These are phyloP conservation scores for Amyloporia xantha DNA, from an alignment of 768 basidiomycete genomes.

Conservation along the genomic window DNA sequence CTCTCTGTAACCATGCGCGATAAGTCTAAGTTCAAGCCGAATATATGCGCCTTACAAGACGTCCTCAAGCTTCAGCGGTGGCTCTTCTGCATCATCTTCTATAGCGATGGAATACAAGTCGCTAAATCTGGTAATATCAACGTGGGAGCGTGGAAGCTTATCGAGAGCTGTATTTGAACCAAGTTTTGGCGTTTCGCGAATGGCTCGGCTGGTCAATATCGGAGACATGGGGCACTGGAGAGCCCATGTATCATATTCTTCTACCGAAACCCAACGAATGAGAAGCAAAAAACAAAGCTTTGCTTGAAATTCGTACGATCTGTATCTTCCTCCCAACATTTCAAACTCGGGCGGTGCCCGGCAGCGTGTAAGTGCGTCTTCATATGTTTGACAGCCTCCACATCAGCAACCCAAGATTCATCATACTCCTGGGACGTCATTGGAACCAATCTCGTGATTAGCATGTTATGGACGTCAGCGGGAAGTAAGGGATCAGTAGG, in stretches of 20 bases:
- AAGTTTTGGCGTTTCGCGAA: slow-evolving; percentile 39
- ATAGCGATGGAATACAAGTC: slow-evolving; percentile 1
- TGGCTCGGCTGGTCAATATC: slow-evolving; percentile 39
- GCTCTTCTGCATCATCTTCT: slow-evolving; percentile 3
- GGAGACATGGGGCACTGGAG: slow-evolving; percentile 33
- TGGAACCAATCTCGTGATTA: slow-evolving; percentile 31
- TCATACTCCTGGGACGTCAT: slow-evolving; percentile 33
- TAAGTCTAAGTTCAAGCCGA: neutral
- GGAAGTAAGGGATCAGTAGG: slow-evolving; percentile 45
- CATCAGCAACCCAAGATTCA: slow-evolving; percentile 35
- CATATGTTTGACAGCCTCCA: slow-evolving; percentile 5
- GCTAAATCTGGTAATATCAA: neutral
- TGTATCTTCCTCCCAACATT: slow-evolving; percentile 30
- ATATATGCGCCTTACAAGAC: slow-evolving; percentile 29
- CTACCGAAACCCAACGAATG: too few species aligned
- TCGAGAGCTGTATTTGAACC: slow-evolving; percentile 26
- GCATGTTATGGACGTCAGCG: slow-evolving; percentile 46
- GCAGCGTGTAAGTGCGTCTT: slow-evolving; percentile 2
- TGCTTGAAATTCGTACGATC: too few species aligned
- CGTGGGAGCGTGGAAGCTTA: slow-evolving; percentile 22
- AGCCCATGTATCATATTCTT: too few species aligned
- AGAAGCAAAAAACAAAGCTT: too few species aligned
- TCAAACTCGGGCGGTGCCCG: slow-evolving; percentile 25
- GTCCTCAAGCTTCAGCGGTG: slow-evolving; percentile 24
- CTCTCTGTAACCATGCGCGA: slow-evolving; percentile 20